phyloP scores from a whole-genome alignment of 805 yeast species.

The Lachancea quebecensis region DNA sequence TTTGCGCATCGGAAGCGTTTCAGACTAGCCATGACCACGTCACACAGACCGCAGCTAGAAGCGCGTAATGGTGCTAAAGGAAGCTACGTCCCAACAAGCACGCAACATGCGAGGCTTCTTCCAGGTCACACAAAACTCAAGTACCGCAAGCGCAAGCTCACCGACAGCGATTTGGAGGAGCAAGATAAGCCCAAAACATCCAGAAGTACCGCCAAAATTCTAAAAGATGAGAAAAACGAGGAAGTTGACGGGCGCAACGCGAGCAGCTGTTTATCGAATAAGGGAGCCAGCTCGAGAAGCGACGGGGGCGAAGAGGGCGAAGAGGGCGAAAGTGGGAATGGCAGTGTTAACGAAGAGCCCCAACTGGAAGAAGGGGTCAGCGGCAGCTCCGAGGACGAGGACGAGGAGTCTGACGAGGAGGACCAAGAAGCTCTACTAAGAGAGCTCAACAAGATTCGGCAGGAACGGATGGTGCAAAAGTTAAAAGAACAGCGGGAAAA shows the following conservation, averaged over 20 bases:
- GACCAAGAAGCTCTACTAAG: slow-evolving; percentile 38
- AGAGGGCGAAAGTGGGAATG: neutral
- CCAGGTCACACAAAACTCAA: slow-evolving; percentile 53
- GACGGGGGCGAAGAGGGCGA: neutral
- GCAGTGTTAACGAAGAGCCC: neutral
- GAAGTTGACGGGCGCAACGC: neutral
- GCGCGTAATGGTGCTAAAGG: slow-evolving; percentile 49
- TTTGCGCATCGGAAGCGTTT: too few relatives aligned
- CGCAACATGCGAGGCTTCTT: slow-evolving; percentile 45
- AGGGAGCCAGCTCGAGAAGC: neutral
- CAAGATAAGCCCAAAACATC: slow-evolving; percentile 3
- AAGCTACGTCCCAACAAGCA: slow-evolving; percentile 36
- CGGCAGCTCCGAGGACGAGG: slow-evolving; percentile 31
- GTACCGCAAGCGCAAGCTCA: slow-evolving; percentile 33
- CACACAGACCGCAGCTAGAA: slow-evolving; percentile 64
- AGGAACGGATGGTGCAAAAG: slow-evolving; percentile 29
- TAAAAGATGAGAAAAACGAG: neutral
- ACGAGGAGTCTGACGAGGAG: slow-evolving; percentile 23
- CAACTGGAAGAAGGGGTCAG: slow-evolving; percentile 24
- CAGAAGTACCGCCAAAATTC: neutral
- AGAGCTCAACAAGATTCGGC: slow-evolving; percentile 36
- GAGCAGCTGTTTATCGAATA: neutral
- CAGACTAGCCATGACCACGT: slow-evolving; percentile 48
- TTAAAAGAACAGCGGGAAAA: slow-evolving; percentile 24
- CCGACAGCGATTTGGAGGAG: slow-evolving; percentile 7